Evolutionary conservation across 108 stramenopile genomes (phyloP).

Genomic region (Skeletonema menzelii): DNA sequence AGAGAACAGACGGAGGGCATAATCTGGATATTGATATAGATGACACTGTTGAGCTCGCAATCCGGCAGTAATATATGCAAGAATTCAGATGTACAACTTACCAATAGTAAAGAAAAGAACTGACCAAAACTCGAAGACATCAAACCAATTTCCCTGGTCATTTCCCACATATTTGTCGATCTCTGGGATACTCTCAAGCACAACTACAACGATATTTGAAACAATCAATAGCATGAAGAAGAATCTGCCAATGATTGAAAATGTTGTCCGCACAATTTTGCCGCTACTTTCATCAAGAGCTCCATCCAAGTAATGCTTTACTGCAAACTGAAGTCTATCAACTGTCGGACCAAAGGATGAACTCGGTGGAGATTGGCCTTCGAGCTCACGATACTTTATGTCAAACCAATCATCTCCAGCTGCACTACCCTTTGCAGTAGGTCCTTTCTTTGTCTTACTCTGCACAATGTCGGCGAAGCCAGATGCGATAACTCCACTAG

Average conservation of each 20-base stretch:
- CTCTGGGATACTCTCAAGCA: conserved; percentile 74
- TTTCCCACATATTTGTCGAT: conserved; percentile 77
- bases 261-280: conserved; percentile 34
- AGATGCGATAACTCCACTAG: conserved; percentile 84
- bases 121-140: conserved; percentile 76
- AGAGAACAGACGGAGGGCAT: conserved; percentile 77
- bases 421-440: conserved; percentile 8
- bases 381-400: conserved; percentile 50
- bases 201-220: conserved; percentile 77
- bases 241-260: conserved; percentile 39
- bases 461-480: conserved; percentile 89
- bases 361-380: conserved; percentile 54
- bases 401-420: conserved; percentile 90
- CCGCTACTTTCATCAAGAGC: conserved; percentile 42
- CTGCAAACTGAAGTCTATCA: conserved; percentile 58
- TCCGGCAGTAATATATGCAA: no score
- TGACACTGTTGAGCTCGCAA: no score
- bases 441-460: conserved; percentile 57
- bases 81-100: conserved; percentile 10
- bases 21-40: conserved; percentile 43
- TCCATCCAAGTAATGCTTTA: conserved; percentile 79
- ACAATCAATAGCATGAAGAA: conserved; percentile 84
- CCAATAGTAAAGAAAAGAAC: conserved; percentile 79
- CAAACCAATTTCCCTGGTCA: conserved; percentile 72
- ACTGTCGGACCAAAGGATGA: conserved; percentile 65